Base-by-base conservation (phyloP, 257 asterid genomes). In the Salvia splendens region DNA sequence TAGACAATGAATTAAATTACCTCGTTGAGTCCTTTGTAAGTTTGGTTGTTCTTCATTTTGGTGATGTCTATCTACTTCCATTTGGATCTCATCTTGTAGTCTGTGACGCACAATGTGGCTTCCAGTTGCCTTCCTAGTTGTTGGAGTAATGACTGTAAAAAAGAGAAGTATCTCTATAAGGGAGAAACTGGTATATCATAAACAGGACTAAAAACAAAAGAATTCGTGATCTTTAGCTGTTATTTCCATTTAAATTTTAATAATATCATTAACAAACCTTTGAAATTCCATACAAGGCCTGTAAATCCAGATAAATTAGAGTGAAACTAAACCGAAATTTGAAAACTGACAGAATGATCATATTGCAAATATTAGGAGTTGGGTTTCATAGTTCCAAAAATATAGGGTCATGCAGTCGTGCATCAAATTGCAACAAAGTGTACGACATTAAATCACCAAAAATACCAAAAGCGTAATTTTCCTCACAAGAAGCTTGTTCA, bases 401-500 rank as follows among this genome's bases (percentile, higher is more conserved):
- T 14, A 58, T 0, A 17, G 47, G n/a, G 47, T 8, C 32, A 8
- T 8, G 47, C 17, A 58, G 47, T 8, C 32, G 4, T 4, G 32
- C 17, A 58, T 58, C 64, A 36, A 58, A 17, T 14, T n/a, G 42
- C 12, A 33, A 12, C 63, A 32, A 58, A 14, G 38, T 12, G 7
- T 8, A 36, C 8, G 48, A 36, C 48, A 36, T 57, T 7, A 57
- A 15, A 57, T 16, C 7, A 28, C 63, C 14, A 58, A 56, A 33
- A 33, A 24, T 9, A 15, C 12, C 59, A 53, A 24, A 55, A 11
- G 20, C 3, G 4, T 12, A 15, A 55, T 55, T 14, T 58, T 57
- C 10, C 64, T 58, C 7, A 58, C 64, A n/a, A 38, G 48, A 58
- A n/a, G 40, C 64, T 58, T 58, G 47, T 35, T 58, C 32, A 58